Percentiles rank a stretch among this genome's conserved stretches.
phyloP scores from a whole-genome alignment of 2,329 filamentous ascomycete species.

The Fusarium transvaalense region DNA sequence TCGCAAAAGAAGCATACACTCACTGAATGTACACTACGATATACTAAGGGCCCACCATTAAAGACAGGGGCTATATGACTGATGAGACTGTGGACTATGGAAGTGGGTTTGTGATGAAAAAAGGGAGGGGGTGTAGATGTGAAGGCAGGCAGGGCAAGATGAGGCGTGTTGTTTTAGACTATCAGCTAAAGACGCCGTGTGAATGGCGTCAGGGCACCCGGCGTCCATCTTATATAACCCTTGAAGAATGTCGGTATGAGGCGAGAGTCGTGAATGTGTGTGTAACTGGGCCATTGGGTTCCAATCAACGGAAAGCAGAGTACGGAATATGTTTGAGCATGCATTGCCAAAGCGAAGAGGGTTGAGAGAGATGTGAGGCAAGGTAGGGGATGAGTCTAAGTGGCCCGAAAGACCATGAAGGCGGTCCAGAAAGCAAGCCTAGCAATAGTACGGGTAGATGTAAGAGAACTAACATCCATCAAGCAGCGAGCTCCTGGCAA shows the following conservation, averaged over 20 bases:
- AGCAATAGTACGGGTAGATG: slow-evolving; percentile 20
- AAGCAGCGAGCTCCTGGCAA: slow-evolving; percentile 37
- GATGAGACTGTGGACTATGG: slow-evolving; percentile 39
- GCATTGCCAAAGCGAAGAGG: slow-evolving; percentile 6
- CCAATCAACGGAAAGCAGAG: not conserved
- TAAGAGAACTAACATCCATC: slow-evolving; percentile 18
- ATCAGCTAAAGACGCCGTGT: slow-evolving; percentile 36
- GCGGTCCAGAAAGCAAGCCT: slow-evolving; percentile 25
- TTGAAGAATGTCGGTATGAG: slow-evolving; percentile 19
- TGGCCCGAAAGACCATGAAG: slow-evolving; percentile 41
- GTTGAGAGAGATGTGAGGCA: slow-evolving; percentile 33
- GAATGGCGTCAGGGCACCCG: slow-evolving; percentile 42
- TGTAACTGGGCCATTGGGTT: slow-evolving; percentile 25
- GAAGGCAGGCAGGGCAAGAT: slow-evolving; percentile 42
- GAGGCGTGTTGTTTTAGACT: slow-evolving; percentile 45
- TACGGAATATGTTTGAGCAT: slow-evolving; percentile 10
- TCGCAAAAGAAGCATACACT: slow-evolving; percentile 39
- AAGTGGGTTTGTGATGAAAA: slow-evolving; percentile 18
- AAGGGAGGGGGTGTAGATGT: slow-evolving; percentile 38
- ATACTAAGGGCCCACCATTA: slow-evolving; percentile 40
- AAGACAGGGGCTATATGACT: slow-evolving; percentile 43
- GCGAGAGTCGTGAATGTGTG: slow-evolving; percentile 15
- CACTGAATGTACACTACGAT: slow-evolving; percentile 32
- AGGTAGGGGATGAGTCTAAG: slow-evolving; percentile 30
- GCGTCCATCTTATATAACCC: slow-evolving; percentile 11